Conservation (phyloP, 371 early-diverging fungal genomes). For the Globomyces sp. region DNA sequence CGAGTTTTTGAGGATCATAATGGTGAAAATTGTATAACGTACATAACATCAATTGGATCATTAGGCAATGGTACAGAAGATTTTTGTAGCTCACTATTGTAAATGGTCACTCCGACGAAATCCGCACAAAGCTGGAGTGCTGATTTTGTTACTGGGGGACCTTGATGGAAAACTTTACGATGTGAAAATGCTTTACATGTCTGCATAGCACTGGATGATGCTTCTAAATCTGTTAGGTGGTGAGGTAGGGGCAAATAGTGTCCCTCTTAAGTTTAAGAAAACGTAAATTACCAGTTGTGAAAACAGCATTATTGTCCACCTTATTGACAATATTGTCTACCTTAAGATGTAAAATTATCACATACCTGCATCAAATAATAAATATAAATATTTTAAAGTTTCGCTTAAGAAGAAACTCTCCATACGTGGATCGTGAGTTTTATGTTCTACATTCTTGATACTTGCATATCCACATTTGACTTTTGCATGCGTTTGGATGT, state of each 20-base stretch:
- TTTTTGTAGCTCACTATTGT: conserved; percentile 33
- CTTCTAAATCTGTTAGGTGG: conserved; percentile 12
- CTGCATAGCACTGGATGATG: conserved; percentile 12
- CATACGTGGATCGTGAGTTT: conserved; percentile 79
- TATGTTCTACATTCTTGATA: conserved; percentile 64
- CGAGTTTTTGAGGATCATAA: conserved; percentile 6
- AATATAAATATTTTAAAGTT: conserved; percentile 89
- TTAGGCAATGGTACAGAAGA: not conserved
- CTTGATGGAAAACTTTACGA: conserved; percentile 31
- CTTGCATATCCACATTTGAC: conserved; percentile 85
- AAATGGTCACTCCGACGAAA: conserved; percentile 10
- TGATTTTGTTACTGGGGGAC: not conserved
- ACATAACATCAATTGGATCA: conserved; percentile 4
- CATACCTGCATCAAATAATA: conserved; percentile 75
- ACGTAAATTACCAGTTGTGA: conserved; percentile 65
- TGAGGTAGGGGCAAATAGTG: conserved; percentile 60
- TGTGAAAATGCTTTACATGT: conserved; percentile 38
- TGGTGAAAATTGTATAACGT: conserved; percentile 6
- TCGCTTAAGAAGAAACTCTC: conserved; percentile 94
- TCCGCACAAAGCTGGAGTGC: conserved; percentile 26
- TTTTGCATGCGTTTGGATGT: conserved; percentile 69
- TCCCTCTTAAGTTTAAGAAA: conserved; percentile 57
- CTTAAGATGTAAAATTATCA: not conserved
- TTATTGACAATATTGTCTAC: conserved; percentile 53
- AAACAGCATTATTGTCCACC: conserved; percentile 74